A percentile compares a stretch with the other conserved stretches of the same genome.
Conservation (phyloP, 176 grass and related monocot species). For the Stipa capillata region DNA sequence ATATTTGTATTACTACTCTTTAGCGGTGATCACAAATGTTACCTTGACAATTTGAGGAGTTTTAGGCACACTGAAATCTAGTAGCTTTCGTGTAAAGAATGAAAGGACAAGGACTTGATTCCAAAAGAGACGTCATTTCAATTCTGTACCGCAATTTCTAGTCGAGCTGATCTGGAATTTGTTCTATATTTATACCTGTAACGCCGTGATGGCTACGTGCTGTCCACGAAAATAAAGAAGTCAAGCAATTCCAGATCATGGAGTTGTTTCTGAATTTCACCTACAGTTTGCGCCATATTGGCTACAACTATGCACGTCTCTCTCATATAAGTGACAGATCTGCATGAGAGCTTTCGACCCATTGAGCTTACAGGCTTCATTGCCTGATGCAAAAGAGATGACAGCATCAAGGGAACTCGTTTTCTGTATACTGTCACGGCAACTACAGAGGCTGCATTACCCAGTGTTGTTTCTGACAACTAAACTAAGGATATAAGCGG, state of each 20-base stretch:
- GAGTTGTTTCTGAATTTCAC: not conserved
- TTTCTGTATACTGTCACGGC: not conserved
- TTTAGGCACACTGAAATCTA: not conserved
- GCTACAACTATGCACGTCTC: not conserved
- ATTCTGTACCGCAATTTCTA: not conserved
- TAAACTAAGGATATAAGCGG: too few species aligned
- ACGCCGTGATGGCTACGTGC: not conserved
- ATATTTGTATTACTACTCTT: not conserved
- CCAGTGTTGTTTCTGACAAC: not conserved
- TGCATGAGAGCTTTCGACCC: not conserved
- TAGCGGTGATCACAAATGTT: not conserved
- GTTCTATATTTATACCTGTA: not conserved
- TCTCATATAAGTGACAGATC: not conserved
- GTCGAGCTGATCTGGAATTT: not conserved
- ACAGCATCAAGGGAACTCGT: not conserved
- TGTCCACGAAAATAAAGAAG: not conserved
- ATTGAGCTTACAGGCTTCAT: not conserved
- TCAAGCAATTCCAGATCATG: not conserved
- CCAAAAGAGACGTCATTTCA: not conserved
- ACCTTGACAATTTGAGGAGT: not conserved
- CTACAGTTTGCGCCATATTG: not conserved
- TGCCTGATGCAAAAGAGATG: not conserved
- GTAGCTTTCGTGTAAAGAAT: not conserved
- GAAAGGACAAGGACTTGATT: not conserved
- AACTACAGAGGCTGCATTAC: not conserved